Percentiles rank a stretch among this genome's conserved stretches.
phyloP scores from a whole-genome alignment of 129 eudicot genomes.

The Calendula officinalis region DNA sequence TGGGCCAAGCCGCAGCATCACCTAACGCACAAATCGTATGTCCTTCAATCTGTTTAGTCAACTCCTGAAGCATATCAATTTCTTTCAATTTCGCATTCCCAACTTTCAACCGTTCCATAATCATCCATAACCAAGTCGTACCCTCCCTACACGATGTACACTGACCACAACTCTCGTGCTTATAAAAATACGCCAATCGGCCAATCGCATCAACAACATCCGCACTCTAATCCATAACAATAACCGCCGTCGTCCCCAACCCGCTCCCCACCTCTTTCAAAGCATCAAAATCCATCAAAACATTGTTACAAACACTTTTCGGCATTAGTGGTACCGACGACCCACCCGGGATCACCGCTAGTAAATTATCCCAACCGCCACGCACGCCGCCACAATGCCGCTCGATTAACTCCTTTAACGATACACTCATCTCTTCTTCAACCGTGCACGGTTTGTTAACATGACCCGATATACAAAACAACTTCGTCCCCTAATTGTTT shows the following conservation, averaged over 20 bases:
- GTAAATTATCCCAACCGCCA: conserved; percentile 89
- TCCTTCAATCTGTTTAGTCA: conserved; percentile 92
- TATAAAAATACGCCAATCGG: conserved; percentile 48
- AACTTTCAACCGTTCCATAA: conserved; percentile 77
- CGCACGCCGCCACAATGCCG: conserved; percentile 91
- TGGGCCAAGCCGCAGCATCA: conserved; percentile 98
- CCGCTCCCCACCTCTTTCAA: conserved; percentile 71
- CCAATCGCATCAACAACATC: conserved; percentile 76
- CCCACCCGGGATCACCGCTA: conserved; percentile 88
- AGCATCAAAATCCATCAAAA: conserved; percentile 85
- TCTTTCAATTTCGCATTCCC: conserved; percentile 90
- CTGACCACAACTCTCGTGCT: conserved; percentile 92
- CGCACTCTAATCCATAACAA: conserved; percentile 85
- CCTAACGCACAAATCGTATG: conserved; percentile 93
- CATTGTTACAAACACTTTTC: conserved; percentile 62
- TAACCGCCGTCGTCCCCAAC: conserved; percentile 86
- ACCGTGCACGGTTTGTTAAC: conserved; percentile 36
- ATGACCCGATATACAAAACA: conserved; percentile 79
- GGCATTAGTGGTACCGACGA: conserved; percentile 60
- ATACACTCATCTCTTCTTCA: conserved; percentile 89
- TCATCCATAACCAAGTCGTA: conserved; percentile 92
- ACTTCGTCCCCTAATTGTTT: conserved; percentile 74
- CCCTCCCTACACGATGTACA: conserved; percentile 97
- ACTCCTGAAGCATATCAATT: conserved; percentile 90
- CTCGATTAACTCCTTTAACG: conserved; percentile 81